These are phyloP conservation scores for Xylaria multiplex DNA, from an alignment of 2,329 filamentous ascomycete species.

Conservation along the genomic window DNA sequence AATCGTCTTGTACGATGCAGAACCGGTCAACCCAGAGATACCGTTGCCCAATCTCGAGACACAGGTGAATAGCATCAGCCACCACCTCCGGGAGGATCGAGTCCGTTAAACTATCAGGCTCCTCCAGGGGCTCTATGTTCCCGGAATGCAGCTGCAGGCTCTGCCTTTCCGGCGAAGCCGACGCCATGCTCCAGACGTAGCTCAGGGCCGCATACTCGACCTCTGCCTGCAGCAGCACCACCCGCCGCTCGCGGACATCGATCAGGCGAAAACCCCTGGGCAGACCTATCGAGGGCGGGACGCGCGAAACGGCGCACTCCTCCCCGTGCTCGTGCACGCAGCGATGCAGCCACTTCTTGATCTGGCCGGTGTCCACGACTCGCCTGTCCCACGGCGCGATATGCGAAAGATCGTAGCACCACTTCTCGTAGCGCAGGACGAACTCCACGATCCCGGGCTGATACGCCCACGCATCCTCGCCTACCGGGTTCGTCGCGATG, in stretches of 20 bases:
- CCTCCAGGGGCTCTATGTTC: conserved; percentile 11
- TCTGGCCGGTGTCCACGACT: conserved; percentile 7
- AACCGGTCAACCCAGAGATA: conserved; percentile 33
- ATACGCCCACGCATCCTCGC: conserved; percentile 6
- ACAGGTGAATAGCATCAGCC: conserved; percentile 23
- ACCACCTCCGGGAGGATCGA: conserved; percentile 19
- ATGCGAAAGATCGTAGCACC: conserved; percentile 21
- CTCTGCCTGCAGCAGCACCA: conserved; percentile 4
- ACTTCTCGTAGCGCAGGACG: conserved; percentile 20
- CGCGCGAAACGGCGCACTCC: conserved; percentile 14
- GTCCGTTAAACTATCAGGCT: conserved; percentile 5
- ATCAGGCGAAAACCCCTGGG: conserved; percentile 24
- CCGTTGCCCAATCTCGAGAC: conserved; percentile 14
- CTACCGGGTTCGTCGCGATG: conserved; percentile 5
- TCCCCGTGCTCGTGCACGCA: conserved; percentile 22
- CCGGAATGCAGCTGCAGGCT: conserved; percentile 8
- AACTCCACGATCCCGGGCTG: conserved; percentile 20
- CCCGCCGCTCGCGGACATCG: conserved; percentile 18
- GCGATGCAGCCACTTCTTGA: conserved; percentile 22
- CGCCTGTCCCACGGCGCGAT: conserved; percentile 18
- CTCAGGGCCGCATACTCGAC: conserved; percentile 23
- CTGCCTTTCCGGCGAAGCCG: conserved; percentile 17
- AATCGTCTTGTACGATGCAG: conserved; percentile 29
- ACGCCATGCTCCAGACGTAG: conserved; percentile 27
- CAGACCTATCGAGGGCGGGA: neutral